Evolutionary conservation across 2,329 filamentous ascomycete species (phyloP).

Genomic region (Pyricularia pennisetigena): DNA sequence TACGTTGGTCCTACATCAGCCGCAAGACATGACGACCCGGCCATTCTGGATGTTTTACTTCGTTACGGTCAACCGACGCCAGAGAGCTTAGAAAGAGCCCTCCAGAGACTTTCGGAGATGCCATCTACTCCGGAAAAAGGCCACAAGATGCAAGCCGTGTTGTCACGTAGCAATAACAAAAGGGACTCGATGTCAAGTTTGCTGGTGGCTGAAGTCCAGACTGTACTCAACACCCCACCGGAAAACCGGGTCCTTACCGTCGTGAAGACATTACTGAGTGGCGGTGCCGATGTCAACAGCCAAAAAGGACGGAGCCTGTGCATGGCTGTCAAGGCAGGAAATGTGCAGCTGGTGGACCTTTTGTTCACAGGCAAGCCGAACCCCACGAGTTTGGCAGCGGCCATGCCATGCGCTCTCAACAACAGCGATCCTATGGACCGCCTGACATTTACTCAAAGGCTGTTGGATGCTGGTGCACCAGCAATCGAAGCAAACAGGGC

Average conservation of each 20-base stretch:
- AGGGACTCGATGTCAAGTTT: conserved; percentile 33
- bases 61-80: conserved; percentile 32
- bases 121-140: conserved; percentile 35
- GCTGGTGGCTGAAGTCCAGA: conserved; percentile 41
- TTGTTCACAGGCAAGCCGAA: conserved; percentile 32
- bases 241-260: conserved; percentile 30
- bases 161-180: conserved; percentile 28
- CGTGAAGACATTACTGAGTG: conserved; percentile 34
- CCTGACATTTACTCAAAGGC: conserved; percentile 35
- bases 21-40: conserved; percentile 31
- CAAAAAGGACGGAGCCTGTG: conserved; percentile 41
- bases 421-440: conserved; percentile 41
- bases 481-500: conserved; percentile 39
- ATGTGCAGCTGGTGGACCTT: conserved; percentile 35
- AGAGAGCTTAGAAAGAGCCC: conserved; percentile 30
- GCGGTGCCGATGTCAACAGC: conserved; percentile 45
- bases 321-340: conserved; percentile 35
- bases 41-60: conserved; percentile 37
- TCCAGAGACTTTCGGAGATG: conserved; percentile 31
- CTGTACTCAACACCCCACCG: conserved; percentile 25
- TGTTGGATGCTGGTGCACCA: conserved; percentile 39
- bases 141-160: conserved; percentile 36
- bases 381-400: conserved; percentile 32
- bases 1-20: conserved; percentile 14
- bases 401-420: conserved; percentile 42